Percentiles rank a stretch among this genome's conserved stretches.
Evolutionary conservation across 148 eudicot genomes (phyloP).

Genomic region (Nepenthes gracilis): DNA sequence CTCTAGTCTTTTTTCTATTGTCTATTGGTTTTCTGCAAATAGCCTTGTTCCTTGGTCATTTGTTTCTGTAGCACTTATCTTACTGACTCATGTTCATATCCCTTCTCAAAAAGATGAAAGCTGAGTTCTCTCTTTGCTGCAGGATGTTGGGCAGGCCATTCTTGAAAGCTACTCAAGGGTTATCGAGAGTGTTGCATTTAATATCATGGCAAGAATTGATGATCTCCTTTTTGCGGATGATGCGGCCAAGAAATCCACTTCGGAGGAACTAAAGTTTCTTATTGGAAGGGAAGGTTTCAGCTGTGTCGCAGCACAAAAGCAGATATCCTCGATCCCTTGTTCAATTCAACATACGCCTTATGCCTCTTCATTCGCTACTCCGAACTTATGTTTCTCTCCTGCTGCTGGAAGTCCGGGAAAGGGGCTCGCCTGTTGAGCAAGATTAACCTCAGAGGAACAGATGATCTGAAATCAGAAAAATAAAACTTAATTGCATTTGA

Average conservation of each 20-base stretch:
- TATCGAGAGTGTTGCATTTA: constrained; percentile 39
- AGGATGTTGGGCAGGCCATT: constrained; percentile 47
- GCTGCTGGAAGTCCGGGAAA: constrained; percentile 56
- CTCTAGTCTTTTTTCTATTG: too few species aligned
- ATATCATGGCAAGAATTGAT: constrained; percentile 34
- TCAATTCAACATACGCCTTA: constrained; percentile 82
- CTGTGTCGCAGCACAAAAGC: constrained; percentile 68
- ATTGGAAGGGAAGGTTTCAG: constrained; percentile 65
- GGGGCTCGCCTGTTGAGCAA: constrained; percentile 21
- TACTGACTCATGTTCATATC: not conserved
- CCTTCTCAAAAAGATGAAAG: not conserved
- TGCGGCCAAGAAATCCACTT: constrained; percentile 51
- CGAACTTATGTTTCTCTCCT: constrained; percentile 79
- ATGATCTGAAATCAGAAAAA: constrained; percentile 20
- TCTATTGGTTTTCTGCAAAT: too few species aligned
- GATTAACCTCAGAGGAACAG: constrained; percentile 7
- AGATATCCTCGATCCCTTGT: constrained; percentile 88
- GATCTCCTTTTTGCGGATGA: constrained; percentile 64
- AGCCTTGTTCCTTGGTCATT: too few species aligned
- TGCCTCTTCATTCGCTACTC: constrained; percentile 82
- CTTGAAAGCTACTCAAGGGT: constrained; percentile 49
- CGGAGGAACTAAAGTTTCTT: constrained; percentile 45
- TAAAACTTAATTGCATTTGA: constrained; percentile 29
- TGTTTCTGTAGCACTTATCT: too few species aligned
- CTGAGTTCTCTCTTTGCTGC: not conserved